A percentile compares a stretch with the other conserved stretches of the same genome.
Conservation (phyloP, 1,284 basidiomycete genomes). For the Trichosporon sp. region DNA sequence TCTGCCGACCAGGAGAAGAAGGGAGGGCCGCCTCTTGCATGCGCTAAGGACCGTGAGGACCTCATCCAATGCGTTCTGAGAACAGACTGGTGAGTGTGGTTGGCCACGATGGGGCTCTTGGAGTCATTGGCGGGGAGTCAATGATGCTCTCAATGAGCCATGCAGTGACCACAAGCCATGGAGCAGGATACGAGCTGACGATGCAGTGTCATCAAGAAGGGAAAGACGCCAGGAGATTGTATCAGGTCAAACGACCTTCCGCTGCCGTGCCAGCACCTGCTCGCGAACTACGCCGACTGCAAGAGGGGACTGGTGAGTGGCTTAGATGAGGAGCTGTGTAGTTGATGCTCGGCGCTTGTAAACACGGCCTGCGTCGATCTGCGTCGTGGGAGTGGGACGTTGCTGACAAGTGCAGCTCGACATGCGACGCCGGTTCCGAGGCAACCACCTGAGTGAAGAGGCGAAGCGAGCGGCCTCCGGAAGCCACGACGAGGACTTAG, state of each 20-base stretch:
- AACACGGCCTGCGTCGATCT: no score
- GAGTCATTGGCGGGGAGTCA: background rate
- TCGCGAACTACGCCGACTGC: constrained; percentile 43
- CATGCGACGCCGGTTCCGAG: constrained; percentile 46
- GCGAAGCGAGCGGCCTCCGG: constrained; percentile 14
- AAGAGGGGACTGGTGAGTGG: constrained; percentile 46
- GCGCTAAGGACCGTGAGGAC: constrained; percentile 39
- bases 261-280: constrained; percentile 44
- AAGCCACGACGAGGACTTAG: background rate
- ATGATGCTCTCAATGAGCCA: background rate
- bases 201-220: constrained; percentile 38
- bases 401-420: constrained; percentile 36
- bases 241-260: constrained; percentile 38
- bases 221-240: constrained; percentile 41
- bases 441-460: constrained; percentile 38
- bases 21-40: constrained; percentile 21
- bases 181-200: no score
- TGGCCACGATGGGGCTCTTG: background rate
- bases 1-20: background rate
- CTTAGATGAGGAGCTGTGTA: no score
- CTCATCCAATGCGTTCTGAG: constrained; percentile 42
- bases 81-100: constrained; percentile 41
- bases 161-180: background rate
- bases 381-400: no score
- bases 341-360: no score